Base-by-base conservation (phyloP, 2,329 filamentous ascomycete species). In the Aspergillus calidoustus region DNA sequence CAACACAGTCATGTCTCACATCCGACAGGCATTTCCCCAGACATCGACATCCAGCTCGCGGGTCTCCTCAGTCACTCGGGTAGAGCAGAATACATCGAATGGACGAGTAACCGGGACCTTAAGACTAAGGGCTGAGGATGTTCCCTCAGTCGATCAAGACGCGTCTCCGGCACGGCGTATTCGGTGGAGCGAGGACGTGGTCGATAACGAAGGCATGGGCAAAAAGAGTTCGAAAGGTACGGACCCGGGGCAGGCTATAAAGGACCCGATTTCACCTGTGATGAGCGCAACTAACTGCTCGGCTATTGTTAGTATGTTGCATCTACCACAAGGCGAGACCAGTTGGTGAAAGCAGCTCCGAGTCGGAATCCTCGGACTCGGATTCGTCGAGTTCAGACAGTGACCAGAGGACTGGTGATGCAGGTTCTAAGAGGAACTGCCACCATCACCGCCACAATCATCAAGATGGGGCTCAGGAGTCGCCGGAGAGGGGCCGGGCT, bases 181-280 rank as follows among this genome's bases (percentile, higher is more conserved):
- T 59, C 89, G 91, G 76, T 99, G 95, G 95, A 92, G 92, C 7
- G 91, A 95, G 72, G 90, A 92, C 72, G 93, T 97, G 7, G 84
- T 99, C 3, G 93, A 99, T 79, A 99, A 99, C 73, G 95, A 99
- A 78, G 92, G 92, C 4, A 85, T 98, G 76, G 93, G 93, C 7
- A 91, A 91, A 78, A 99, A 98, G 81, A 94, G 88, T 66, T 96
- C 92, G 19, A 99, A 99, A 87, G 91, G 92, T 94, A 77, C 38
- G 77, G 17, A 34, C 1, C 13, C 13, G 22, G 23, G 11, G 3
- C 25, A 11, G 15, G 7, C 1, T 8, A 11, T 17, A 19, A 57
- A n/a, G 43, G 7, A 6, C 22, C 44, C 4, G 34, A 5, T 54
- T 31, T 41, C 9, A 30, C 22, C 46, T n/a, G 15, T n/a, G 28